phyloP scores from a whole-genome alignment of 106 monocot species.

The Allium fistulosum region DNA sequence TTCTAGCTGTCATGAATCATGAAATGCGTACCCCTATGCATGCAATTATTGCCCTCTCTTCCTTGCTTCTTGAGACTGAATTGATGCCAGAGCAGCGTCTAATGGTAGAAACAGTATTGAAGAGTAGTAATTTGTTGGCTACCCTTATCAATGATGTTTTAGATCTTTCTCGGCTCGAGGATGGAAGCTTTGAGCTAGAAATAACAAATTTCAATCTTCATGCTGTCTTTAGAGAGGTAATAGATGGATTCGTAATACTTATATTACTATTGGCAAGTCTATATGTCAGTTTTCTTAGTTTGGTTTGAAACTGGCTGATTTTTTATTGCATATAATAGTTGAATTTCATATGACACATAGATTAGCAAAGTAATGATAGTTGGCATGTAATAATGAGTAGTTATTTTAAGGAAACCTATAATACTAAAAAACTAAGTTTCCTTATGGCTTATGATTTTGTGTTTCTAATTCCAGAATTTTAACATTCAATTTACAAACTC shows the following conservation, averaged over 20 bases:
- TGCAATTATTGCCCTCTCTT: slow-evolving; percentile 70
- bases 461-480: too few species aligned
- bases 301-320: not conserved
- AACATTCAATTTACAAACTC: too few species aligned
- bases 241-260: not conserved
- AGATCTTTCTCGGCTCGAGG: slow-evolving; percentile 83
- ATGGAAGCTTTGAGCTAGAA: slow-evolving; percentile 82
- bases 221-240: slow-evolving; percentile 77
- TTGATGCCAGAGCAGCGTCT: slow-evolving; percentile 73
- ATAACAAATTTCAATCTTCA: slow-evolving; percentile 66
- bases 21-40: slow-evolving; percentile 90
- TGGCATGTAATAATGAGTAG: too few species aligned
- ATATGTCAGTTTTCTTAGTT: not conserved
- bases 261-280: not conserved
- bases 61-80: slow-evolving; percentile 81
- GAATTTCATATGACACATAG: too few species aligned
- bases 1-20: slow-evolving; percentile 94
- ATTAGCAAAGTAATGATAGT: too few species aligned
- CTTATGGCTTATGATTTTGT: too few species aligned
- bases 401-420: too few species aligned
- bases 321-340: too few species aligned
- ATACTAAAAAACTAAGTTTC: too few species aligned
- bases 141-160: slow-evolving; percentile 88
- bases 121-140: slow-evolving; percentile 77
- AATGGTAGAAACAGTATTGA: slow-evolving; percentile 88